These are phyloP conservation scores for Pythium dissotocum DNA, from an alignment of 352 stramenopile genomes.

Conservation along the genomic window DNA sequence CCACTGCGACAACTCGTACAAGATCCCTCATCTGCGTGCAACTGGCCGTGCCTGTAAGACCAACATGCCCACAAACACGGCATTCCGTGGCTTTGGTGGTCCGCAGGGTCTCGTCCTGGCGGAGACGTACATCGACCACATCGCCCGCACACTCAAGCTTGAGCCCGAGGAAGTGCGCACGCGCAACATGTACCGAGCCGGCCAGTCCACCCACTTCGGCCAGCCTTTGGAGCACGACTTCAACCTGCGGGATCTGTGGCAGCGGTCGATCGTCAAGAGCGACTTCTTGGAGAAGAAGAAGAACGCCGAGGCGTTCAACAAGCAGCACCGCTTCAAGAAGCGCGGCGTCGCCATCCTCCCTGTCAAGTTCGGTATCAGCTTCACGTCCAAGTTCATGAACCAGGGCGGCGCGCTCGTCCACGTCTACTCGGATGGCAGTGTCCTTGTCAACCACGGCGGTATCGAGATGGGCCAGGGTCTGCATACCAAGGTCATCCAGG, in stretches of 20 bases:
- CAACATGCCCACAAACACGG: slow-evolving; percentile 94
- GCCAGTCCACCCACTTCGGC: slow-evolving; percentile 92
- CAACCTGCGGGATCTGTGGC: slow-evolving; percentile 89
- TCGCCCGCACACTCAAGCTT: slow-evolving; percentile 86
- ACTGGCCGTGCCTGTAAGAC: slow-evolving; percentile 93
- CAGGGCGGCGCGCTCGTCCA: slow-evolving; percentile 95
- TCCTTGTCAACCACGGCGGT: slow-evolving; percentile 94
- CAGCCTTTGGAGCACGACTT: slow-evolving; percentile 92
- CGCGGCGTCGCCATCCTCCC: slow-evolving; percentile 85
- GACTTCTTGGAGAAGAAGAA: slow-evolving; percentile 67
- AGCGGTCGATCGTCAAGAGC: slow-evolving; percentile 62
- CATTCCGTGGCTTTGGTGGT: slow-evolving; percentile 95
- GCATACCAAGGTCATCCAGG: slow-evolving; percentile 94
- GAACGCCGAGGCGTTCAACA: slow-evolving; percentile 89
- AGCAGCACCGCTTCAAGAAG: slow-evolving; percentile 90
- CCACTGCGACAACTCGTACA: slow-evolving; percentile 95
- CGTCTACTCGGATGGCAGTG: slow-evolving; percentile 95
- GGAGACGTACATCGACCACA: slow-evolving; percentile 96
- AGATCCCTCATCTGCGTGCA: slow-evolving; percentile 90
- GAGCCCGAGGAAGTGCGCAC: slow-evolving; percentile 67
- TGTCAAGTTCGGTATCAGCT: slow-evolving; percentile 95
- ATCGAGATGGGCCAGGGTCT: slow-evolving; percentile 98
- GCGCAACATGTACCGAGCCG: slow-evolving; percentile 92
- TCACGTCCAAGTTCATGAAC: slow-evolving; percentile 98
- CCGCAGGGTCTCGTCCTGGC: slow-evolving; percentile 91